Base-by-base conservation (phyloP, 768 basidiomycete genomes). In the Amanita rubescens region DNA sequence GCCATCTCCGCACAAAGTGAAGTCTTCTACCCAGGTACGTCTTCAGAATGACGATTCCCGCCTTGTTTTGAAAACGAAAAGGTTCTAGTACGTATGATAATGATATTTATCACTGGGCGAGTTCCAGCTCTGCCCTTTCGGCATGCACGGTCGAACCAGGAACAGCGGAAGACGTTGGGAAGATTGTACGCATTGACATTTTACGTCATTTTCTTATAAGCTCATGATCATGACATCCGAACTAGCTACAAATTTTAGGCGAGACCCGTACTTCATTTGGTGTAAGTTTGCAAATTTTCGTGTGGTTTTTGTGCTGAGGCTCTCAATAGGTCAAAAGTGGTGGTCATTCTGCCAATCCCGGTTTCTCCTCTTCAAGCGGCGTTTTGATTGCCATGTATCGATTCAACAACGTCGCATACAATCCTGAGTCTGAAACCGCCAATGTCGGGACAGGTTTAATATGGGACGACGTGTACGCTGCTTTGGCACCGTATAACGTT, bases 391-490 rank as follows among this genome's bases (percentile, higher is more conserved):
- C 75, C 2, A 69, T 79, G 71, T 59, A 54, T 48, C 63, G 67
- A 5, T 75, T 79, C 57, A 60, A 64, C 12, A 41, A 68, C n/a
- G 67, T 74, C 43, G 57, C 37, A 1, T 75, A 73, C 44, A 61
- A 75, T 44, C 54, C 56, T 3, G 45, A 56, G 0, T 50, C 65
- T 1, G 59, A 66, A 35, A 72, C 67, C 0, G 71, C 61, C 1
- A 60, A 45, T 1, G 53, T 71, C 35, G 70, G 69, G 0, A 50
- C 67, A 0, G 70, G 70, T 3, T 56, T 75, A 32, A 66, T 75
- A 30, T 82, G 77, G 77, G 81, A 82, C 55, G 72, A 79, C 11
- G 77, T 51, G 0, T 81, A 80, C 51, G 62, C 63, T 11, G 71
- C 70, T 2, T 68, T 82, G 6, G 58, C 55, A 32, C 72, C 70